Evolutionary conservation across 129 eudicot species (phyloP), one percentile per base, ranked within the genome.

Genomic region (Solidago caesia): DNA sequence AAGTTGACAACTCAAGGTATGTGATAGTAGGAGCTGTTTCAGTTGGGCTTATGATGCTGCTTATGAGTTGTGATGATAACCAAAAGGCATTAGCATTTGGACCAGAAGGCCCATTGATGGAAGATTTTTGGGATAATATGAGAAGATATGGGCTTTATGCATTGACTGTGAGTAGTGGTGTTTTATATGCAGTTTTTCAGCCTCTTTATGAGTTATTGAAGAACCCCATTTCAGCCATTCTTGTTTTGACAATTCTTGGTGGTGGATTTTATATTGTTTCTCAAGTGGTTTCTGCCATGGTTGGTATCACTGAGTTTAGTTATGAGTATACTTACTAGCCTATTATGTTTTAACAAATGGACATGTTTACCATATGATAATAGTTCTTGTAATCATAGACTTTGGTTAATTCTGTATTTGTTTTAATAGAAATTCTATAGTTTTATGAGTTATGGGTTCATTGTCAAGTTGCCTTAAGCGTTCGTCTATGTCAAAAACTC

Each of bases 81-180:
- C 83, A 83, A 59, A 89, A 57, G 91, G 98, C 98, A 46, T 48
- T 83, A 79, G 98, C 98, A 48, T 85, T 88, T 73, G 98, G 97
- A 0, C 98, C 98, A 45, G 96, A 88, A 85, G 98, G 98, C 21
- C 97, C 98, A 27, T 64, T 94, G 48, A 53, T 94, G 89, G 98
- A 94, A 75, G 98, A 94, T 13, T 94, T 94, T 75, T 94, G 98
- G 98, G 98, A 94, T 80, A 94, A 94, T 63, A 89, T 94, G 96
- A 94, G 98, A 73, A 94, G 98, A 87, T 94, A 94, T 78, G 98
- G 87, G 14, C 85, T 94, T 49, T 94, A 88, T 82, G 93, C 84
- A 21, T 74, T 94, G 74, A 94, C 97, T 25, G 98, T 94, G 66
- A 94, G 98, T 64, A 86, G 91, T 49, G 98, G 98, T 14, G 97